Evolutionary conservation across 768 basidiomycete genomes (phyloP).

Genomic region (Lactarius quietus): DNA sequence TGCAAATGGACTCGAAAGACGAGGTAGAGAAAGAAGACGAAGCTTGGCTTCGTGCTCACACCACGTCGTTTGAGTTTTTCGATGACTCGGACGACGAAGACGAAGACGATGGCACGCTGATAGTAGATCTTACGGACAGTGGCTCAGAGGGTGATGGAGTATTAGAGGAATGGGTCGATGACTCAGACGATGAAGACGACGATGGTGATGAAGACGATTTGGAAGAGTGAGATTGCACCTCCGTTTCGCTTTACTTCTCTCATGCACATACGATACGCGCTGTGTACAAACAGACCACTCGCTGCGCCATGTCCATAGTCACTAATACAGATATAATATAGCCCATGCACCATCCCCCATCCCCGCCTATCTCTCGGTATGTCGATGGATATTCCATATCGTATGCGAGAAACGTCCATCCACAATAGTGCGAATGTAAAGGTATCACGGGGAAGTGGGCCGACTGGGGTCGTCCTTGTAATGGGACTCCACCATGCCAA

Average conservation of each 20-base stretch:
- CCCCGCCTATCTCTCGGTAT: not conserved
- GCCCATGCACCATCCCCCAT: not conserved
- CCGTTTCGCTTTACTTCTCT: not conserved
- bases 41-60: constrained; percentile 49
- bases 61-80: constrained; percentile 53
- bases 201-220: not conserved
- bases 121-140: not conserved
- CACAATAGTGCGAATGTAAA: too few relatives aligned
- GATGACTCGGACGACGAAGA: constrained; percentile 51
- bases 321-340: constrained; percentile 24
- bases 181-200: too few relatives aligned
- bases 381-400: not conserved
- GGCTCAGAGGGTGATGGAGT: constrained; percentile 28
- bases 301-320: constrained; percentile 5
- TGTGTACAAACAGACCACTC: constrained; percentile 5
- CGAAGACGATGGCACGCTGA: constrained; percentile 25
- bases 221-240: not conserved
- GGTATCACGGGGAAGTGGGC: not conserved
- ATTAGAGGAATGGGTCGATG: constrained; percentile 12
- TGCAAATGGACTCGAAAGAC: constrained; percentile 45
- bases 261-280: constrained; percentile 6
- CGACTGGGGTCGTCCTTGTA: constrained; percentile 11
- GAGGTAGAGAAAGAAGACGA: constrained; percentile 41
- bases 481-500: constrained; percentile 45
- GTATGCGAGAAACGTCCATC: not conserved